Base-by-base conservation (phyloP, 2,329 filamentous ascomycete species). In the Arthrobotrys entomopaga region DNA sequence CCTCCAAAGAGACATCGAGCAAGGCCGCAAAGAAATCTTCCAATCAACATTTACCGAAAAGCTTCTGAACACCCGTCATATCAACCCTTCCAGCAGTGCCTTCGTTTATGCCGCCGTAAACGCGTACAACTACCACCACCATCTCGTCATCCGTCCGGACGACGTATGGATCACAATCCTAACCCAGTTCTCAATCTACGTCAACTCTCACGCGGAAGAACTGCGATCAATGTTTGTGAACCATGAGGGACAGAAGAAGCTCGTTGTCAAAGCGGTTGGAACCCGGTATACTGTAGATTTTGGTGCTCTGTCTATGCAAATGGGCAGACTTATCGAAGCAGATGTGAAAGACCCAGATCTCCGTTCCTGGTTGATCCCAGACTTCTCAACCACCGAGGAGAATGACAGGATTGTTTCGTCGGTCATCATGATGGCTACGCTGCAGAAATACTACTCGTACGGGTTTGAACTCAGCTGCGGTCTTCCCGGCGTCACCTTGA, bases 81-180 rank as follows among this genome's bases (percentile, higher is more conserved):
- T 79, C 63, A 67, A 73, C 26, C 42, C 43, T 15, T 78, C 20
- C 76, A 78, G 76, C 16, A 84, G 84, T 67, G 83, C 83, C 24
- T 82, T 86, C 75, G 80, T 86, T 19, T 80, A 83, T 16, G 82
- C 83, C 15, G 82, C 82, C 2, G 79, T 85, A 48, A 80, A 83
- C 34, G 84, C 85, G 0, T 86, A 86, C 82, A 84, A 82, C 26
- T 78, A 79, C 1, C 83, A 85, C 64, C 82, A 84, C 60, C 81
- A 85, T 65, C 81, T 87, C 0, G 78, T 77, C 1, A 79, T 86
- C 52, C 83, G 85, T 0, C 85, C 85, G 0, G 85, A 87, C 26
- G 85, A 87, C 67, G 77, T 86, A 15, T 87, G 85, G 85, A 81
- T 86, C 50, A 79, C 84, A 4, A 85, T 87, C 72, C 77, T 87